phyloP scores from a whole-genome alignment of 352 stramenopile genomes.

The Phytophthora idaei region DNA sequence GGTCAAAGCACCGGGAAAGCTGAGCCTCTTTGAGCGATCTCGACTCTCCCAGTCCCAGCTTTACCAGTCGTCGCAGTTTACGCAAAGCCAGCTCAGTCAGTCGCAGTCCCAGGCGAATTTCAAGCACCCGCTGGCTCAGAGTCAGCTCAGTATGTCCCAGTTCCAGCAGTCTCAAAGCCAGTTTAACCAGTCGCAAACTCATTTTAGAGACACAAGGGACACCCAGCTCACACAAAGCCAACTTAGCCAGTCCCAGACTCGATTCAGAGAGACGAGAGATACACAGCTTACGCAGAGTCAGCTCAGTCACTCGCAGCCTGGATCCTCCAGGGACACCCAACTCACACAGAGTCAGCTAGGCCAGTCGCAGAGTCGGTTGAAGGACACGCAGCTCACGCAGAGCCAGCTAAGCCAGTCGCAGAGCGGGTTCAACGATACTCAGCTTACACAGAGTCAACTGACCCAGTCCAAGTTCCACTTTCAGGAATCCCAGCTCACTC shows the following conservation, averaged over 20 bases:
- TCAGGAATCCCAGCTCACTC: constrained; percentile 13
- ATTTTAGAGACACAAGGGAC: constrained; percentile 1
- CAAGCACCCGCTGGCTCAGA: constrained; percentile 20
- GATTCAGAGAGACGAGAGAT: constrained; percentile 1
- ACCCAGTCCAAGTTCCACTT: not conserved
- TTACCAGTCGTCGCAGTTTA: constrained; percentile 4
- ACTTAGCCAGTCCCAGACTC: constrained; percentile 13
- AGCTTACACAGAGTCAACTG: constrained; percentile 19
- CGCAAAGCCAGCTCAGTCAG: constrained; percentile 18
- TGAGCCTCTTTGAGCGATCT: constrained; percentile 27
- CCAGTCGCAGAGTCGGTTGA: constrained; percentile 14
- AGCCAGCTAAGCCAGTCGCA: constrained; percentile 20
- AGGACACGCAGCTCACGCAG: constrained; percentile 11
- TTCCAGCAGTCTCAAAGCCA: constrained; percentile 14
- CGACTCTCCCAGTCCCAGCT: constrained; percentile 31
- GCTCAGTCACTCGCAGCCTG: constrained; percentile 6
- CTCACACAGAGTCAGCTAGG: constrained; percentile 25
- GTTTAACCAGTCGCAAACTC: constrained; percentile 8
- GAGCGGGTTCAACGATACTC: constrained; percentile 8
- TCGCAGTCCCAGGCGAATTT: constrained; percentile 17
- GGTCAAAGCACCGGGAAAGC: constrained; percentile 1
- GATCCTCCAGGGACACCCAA: constrained; percentile 7
- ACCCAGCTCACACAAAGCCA: constrained; percentile 9
- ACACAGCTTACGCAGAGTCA: constrained; percentile 21
- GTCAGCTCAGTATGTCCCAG: constrained; percentile 22